Conservation (phyloP, 805 yeast genomes). For the Saccharomyces mikatae region DNA sequence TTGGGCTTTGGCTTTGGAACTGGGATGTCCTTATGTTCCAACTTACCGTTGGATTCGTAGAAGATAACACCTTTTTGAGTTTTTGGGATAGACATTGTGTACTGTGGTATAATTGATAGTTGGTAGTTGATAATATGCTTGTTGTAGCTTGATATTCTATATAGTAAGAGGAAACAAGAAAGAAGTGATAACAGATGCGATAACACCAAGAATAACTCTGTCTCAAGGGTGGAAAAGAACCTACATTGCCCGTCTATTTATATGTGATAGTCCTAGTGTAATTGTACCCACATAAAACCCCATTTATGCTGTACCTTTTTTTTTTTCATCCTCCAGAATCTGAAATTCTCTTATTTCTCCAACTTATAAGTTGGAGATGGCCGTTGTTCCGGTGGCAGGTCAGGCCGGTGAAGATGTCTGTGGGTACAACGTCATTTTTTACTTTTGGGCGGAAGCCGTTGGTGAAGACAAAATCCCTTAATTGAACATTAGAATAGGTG, state of each 20-base stretch:
- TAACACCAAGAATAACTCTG: background rate
- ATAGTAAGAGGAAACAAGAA: background rate
- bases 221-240: background rate
- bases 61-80: slow-evolving; percentile 46
- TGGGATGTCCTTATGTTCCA: slow-evolving; percentile 44
- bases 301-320: background rate
- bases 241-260: background rate
- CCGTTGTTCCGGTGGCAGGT: background rate
- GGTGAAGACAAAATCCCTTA: background rate
- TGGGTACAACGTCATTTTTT: background rate
- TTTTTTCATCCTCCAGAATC: background rate
- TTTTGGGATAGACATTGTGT: slow-evolving; percentile 30
- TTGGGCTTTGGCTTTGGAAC: slow-evolving; percentile 57
- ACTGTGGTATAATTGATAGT: background rate
- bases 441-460: background rate
- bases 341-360: background rate
- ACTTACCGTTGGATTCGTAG: slow-evolving; percentile 36
- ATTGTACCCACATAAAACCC: background rate
- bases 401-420: background rate
- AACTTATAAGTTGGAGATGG: background rate
- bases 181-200: background rate
- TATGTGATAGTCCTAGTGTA: background rate
- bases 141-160: background rate
- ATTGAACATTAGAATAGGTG: background rate
- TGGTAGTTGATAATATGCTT: background rate